These are phyloP conservation scores for Triangularia setosa DNA, from an alignment of 2,329 filamentous ascomycete species.

Conservation along the genomic window DNA sequence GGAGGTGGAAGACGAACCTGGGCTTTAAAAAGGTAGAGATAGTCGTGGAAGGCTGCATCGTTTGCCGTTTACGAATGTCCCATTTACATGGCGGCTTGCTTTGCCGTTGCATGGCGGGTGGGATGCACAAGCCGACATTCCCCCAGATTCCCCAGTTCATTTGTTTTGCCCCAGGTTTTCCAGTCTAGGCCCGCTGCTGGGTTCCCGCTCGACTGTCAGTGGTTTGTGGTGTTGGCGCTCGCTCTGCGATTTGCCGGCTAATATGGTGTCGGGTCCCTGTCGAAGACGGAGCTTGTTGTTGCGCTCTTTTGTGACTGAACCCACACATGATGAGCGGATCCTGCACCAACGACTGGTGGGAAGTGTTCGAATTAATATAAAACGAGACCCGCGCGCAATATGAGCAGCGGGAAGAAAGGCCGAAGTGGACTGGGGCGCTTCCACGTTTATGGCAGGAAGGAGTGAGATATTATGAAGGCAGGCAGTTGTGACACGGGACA, in stretches of 20 bases:
- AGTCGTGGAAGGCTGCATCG: neutral
- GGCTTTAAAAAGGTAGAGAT: neutral
- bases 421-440: neutral
- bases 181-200: neutral
- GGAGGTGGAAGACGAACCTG: neutral
- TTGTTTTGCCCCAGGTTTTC: neutral
- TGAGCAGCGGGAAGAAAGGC: neutral
- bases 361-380: neutral
- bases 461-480: neutral
- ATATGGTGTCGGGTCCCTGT: neutral
- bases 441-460: neutral
- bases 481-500: neutral
- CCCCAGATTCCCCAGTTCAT: slow-evolving; percentile 1
- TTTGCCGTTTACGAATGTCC: neutral
- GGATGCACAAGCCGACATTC: slow-evolving; percentile 6
- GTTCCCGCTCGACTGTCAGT: neutral
- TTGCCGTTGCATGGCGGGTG: neutral
- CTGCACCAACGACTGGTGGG: slow-evolving; percentile 1
- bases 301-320: neutral
- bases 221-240: neutral
- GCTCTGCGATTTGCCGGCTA: slow-evolving; percentile 3
- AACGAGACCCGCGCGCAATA: neutral
- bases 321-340: slow-evolving; percentile 2
- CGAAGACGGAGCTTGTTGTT: slow-evolving; percentile 1
- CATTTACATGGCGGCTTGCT: slow-evolving; percentile 1